A percentile compares a stretch with the other conserved stretches of the same genome.
Conservation (phyloP, 805 yeast species). For the Hagleromyces aurorensis region DNA sequence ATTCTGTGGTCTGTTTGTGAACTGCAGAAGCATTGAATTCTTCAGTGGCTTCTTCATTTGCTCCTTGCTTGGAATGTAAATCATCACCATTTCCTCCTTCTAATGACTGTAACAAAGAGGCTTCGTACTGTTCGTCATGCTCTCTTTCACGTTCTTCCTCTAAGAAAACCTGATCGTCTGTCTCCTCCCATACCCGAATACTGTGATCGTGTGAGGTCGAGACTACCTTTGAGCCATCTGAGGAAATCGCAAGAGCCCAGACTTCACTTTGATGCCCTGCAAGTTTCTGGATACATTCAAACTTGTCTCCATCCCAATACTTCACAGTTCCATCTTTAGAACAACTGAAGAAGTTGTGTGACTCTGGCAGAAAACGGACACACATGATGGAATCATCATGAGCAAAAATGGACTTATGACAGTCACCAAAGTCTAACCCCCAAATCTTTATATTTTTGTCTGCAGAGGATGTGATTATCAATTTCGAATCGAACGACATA, state of each 20-base stretch:
- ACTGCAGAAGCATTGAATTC: constrained; percentile 58
- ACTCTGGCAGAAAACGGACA: constrained; percentile 74
- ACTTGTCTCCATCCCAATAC: constrained; percentile 98
- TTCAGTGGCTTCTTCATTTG: constrained; percentile 33
- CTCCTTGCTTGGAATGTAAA: constrained; percentile 32
- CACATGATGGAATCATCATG: constrained; percentile 94
- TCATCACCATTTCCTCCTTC: constrained; percentile 48
- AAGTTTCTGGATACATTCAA: constrained; percentile 84
- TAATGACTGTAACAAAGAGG: constrained; percentile 62
- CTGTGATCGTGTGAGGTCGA: constrained; percentile 91
- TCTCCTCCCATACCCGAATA: constrained; percentile 86
- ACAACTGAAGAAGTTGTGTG: constrained; percentile 83
- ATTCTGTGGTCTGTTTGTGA: constrained; percentile 76
- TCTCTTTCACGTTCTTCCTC: constrained; percentile 97
- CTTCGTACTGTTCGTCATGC: constrained; percentile 84
- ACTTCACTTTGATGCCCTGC: constrained; percentile 88
- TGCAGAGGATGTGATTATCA: constrained; percentile 88
- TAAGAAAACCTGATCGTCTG: constrained; percentile 90
- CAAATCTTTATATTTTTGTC: constrained; percentile 96
- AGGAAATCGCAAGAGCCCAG: constrained; percentile 81
- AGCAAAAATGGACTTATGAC: constrained; percentile 93
- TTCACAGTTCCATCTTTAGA: constrained; percentile 85
- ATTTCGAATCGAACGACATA: constrained; percentile 79
- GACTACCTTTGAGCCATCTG: constrained; percentile 61
- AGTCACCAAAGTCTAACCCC: constrained; percentile 99